These are phyloP conservation scores for Penicillium crustosum DNA, from an alignment of 2,329 filamentous ascomycete genomes.

Conservation along the genomic window DNA sequence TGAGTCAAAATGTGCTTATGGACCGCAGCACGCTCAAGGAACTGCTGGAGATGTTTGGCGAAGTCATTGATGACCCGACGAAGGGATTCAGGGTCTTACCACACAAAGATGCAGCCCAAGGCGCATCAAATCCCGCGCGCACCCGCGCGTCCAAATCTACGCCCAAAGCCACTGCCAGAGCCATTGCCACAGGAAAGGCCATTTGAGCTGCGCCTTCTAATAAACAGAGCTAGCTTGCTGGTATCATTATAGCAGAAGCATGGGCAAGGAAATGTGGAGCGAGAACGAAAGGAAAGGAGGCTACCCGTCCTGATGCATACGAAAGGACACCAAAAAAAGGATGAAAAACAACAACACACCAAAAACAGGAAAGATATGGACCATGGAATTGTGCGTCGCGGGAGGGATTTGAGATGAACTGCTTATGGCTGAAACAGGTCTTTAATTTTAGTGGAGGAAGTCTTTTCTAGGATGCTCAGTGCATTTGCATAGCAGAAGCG, in stretches of 20 bases:
- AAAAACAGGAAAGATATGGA: not conserved
- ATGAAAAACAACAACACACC: not conserved
- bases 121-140: too few species aligned
- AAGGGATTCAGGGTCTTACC: not conserved
- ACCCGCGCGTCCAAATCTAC: not conserved
- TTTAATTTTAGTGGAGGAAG: not conserved
- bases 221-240: not conserved
- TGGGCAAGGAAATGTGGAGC: not conserved
- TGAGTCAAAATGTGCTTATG: conserved; percentile 24
- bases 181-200: not conserved
- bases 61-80: not conserved
- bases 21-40: conserved; percentile 16
- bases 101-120: not conserved
- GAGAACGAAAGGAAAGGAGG: not conserved
- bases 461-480: not conserved
- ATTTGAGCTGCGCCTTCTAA: not conserved
- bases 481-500: not conserved
- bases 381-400: not conserved
- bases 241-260: not conserved
- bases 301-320: not conserved
- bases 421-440: not conserved
- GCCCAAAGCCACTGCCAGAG: not conserved
- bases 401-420: not conserved
- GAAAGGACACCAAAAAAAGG: not conserved
- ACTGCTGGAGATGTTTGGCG: conserved; percentile 28